Conservation (phyloP, 2,329 filamentous ascomycete species). For the Cercospora brassicicola region DNA sequence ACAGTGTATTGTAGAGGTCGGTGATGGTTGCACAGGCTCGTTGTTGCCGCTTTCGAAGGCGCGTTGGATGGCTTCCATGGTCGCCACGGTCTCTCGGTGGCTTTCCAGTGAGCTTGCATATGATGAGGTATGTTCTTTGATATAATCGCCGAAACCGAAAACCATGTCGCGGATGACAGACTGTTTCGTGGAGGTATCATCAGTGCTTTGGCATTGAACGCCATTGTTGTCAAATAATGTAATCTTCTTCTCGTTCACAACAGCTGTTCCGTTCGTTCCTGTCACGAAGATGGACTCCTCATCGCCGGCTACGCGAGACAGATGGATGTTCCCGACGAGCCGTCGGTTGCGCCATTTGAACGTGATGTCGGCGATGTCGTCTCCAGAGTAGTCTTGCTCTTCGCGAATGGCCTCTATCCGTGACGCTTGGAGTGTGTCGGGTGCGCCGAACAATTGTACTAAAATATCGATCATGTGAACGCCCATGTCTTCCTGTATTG, state of each 20-base stretch:
- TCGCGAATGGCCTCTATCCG: not conserved
- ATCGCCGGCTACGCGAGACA: not conserved
- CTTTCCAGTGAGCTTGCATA: not conserved
- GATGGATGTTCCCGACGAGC: not conserved
- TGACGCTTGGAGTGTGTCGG: not conserved
- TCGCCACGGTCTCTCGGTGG: not conserved
- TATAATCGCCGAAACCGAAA: not conserved
- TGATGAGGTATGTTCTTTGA: not conserved
- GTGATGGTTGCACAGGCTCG: not conserved
- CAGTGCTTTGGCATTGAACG: not conserved
- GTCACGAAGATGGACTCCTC: not conserved
- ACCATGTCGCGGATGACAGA: not conserved
- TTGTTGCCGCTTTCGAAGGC: not conserved
- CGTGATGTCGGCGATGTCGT: not conserved
- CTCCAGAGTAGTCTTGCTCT: not conserved
- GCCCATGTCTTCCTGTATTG: not conserved
- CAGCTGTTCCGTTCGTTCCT: not conserved
- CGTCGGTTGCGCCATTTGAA: not conserved
- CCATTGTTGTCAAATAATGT: not conserved
- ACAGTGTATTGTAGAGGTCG: not conserved
- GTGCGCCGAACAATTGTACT: not conserved
- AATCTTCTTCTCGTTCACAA: not conserved
- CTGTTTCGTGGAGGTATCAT: not conserved
- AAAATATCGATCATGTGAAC: not conserved
- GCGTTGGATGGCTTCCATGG: not conserved